Conservation (phyloP, 768 basidiomycete species). For the Tulasnella calospora region DNA sequence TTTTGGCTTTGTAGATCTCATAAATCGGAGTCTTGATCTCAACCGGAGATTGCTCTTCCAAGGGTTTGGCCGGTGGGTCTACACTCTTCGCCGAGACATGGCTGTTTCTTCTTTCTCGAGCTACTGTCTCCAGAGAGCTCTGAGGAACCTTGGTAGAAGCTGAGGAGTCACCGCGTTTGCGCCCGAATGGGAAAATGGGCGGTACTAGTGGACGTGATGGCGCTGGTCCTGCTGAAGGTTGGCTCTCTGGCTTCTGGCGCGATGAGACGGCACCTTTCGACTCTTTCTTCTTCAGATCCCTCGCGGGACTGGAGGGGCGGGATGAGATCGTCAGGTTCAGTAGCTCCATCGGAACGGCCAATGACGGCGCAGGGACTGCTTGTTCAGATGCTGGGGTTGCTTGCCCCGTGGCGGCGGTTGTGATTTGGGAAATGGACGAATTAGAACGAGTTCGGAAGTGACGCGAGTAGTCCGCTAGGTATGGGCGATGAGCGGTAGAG, state of each 20-base stretch:
- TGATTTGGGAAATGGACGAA: not conserved
- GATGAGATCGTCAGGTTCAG: not conserved
- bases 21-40: slow-evolving; percentile 2
- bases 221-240: not conserved
- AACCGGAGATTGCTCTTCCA: not conserved
- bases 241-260: not conserved
- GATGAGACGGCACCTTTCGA: not conserved
- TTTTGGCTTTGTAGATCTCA: not conserved
- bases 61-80: not conserved
- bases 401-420: not conserved
- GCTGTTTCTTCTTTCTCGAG: not conserved
- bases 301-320: not conserved
- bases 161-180: not conserved
- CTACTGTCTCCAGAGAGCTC: not conserved
- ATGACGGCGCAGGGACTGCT: not conserved
- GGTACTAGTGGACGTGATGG: not conserved
- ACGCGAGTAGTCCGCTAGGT: slow-evolving; percentile 6
- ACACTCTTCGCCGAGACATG: not conserved
- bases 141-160: not conserved
- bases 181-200: not conserved
- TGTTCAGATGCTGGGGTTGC: not conserved
- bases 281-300: not conserved
- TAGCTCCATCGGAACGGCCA: not conserved
- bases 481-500: slow-evolving; percentile 4
- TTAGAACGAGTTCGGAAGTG: not conserved